A percentile compares a stretch with the other conserved stretches of the same genome.
Evolutionary conservation across 129 eudicot genomes (phyloP).

Genomic region (Scalesia atractyloides): DNA sequence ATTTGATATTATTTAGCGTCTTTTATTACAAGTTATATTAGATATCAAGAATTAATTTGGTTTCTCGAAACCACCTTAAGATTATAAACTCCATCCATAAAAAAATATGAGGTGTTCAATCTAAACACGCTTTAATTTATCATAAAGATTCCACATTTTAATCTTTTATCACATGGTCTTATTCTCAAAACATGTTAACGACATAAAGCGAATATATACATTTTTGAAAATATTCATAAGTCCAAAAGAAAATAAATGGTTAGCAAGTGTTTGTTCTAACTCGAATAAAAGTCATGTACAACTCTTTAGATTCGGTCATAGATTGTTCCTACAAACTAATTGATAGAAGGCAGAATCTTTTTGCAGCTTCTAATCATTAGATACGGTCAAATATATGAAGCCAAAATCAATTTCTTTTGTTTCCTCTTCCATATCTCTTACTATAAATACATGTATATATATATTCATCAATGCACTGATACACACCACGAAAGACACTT

Average conservation of each 20-base stretch:
- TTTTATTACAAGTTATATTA: no score
- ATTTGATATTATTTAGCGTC: no score
- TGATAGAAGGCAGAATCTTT: constrained; percentile 34
- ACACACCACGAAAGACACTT: constrained; percentile 7
- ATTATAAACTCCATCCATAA: no score
- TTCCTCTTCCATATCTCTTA: constrained; percentile 24
- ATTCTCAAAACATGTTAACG: no score
- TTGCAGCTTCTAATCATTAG: constrained; percentile 42
- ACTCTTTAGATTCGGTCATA: constrained; percentile 30
- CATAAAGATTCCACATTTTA: no score
- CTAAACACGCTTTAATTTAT: no score
- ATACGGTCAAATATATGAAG: constrained; percentile 15
- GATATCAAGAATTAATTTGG: no score
- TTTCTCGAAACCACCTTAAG: no score
- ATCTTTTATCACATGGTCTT: no score
- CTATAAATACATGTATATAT: background rate
- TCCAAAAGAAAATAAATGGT: background rate
- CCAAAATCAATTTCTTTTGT: constrained; percentile 24
- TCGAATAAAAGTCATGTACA: constrained; percentile 27
- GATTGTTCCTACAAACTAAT: constrained; percentile 20
- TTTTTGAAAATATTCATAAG: background rate
- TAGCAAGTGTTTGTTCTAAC: constrained; percentile 10
- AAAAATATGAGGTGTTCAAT: no score
- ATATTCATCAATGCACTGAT: background rate
- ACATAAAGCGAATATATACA: no score